Percentiles rank a stretch among this genome's conserved stretches.
phyloP scores from a whole-genome alignment of 139 green algal species.

The Chlorella sp. region DNA sequence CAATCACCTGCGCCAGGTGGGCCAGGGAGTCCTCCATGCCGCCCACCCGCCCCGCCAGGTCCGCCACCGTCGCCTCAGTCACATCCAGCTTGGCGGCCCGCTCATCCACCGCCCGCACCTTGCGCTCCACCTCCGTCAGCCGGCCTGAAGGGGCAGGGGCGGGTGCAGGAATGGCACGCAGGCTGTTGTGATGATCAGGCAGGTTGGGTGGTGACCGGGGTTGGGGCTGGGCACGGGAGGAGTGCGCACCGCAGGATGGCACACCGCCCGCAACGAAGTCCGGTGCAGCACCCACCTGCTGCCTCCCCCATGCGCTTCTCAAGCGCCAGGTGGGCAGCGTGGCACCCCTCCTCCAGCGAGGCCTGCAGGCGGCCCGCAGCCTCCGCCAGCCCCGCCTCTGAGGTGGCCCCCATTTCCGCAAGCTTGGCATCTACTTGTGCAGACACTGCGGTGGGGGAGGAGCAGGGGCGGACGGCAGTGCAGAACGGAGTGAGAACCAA shows the following conservation, averaged over 20 bases:
- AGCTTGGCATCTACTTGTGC: constrained; percentile 14
- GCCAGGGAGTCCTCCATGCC: constrained; percentile 24
- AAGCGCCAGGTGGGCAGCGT: constrained; percentile 9
- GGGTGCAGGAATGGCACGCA: neutral
- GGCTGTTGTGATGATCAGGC: neutral
- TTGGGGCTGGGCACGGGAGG: neutral
- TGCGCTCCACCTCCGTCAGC: constrained; percentile 16
- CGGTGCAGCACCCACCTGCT: neutral
- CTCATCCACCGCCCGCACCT: constrained; percentile 15
- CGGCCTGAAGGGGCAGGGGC: neutral
- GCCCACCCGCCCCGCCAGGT: constrained; percentile 16
- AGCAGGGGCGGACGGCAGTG: neutral
- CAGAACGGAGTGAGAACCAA: neutral
- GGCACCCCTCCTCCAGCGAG: constrained; percentile 15
- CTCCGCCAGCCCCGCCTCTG: neutral
- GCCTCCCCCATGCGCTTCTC: constrained; percentile 3
- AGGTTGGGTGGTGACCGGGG: too few species aligned
- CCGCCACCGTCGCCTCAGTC: neutral
- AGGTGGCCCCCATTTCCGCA: neutral
- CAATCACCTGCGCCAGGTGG: constrained; percentile 7
- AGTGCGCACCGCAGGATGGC: neutral
- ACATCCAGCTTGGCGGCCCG: neutral
- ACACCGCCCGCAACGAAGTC: too few species aligned
- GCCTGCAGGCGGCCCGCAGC: neutral
- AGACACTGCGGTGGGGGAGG: neutral